Base-by-base conservation (phyloP, 768 basidiomycete genomes). In the Astraeus odoratus region DNA sequence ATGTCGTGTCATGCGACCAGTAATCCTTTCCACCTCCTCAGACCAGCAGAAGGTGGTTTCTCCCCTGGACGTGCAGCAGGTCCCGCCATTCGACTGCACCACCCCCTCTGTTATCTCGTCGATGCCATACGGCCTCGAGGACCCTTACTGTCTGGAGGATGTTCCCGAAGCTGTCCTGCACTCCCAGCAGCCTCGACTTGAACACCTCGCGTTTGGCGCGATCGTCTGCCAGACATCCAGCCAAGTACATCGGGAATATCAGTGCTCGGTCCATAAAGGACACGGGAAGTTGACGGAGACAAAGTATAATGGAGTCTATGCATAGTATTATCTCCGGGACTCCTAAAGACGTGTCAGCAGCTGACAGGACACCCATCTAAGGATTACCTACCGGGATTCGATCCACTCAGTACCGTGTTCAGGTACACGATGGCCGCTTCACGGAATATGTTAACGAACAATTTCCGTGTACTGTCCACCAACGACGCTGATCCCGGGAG, bases 151-250 rank as follows among this genome's bases (percentile, higher is more conserved):
- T 72, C 49, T 80, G 78, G 52, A 73, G 68, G 36, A 77, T 55
- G 60, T 82, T 83, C 4, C 81, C 83, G 50, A 80, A 73, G 50
- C 68, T 72, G 51, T 73, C 72, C 54, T 83, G 76, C 48, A 76
- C 71, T 24, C 58, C 64, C 20, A 75, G 71, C 39, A 86, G 58
- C 39, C 81, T 71, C 19, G 67, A 63, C 55, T 78, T 81, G 60
- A 84, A 68, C 53, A 80, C 72, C 41, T 80, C 78, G 27, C 80
- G 72, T 39, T 70, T 70, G 31, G 61, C 66, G 15, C 71, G 75
- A 59, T 82, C 78, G 60, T 86, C 80, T 36, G 83, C 77, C 74
- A 89, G 73, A 60, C 79, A 79, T 5, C 82, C 87, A 24, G 81
- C 79, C 33, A 91, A 67, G 58, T 79, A 82, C 44, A 86, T 73